phyloP scores from a whole-genome alignment of 306 rosid species.

The Prunus salicina region DNA sequence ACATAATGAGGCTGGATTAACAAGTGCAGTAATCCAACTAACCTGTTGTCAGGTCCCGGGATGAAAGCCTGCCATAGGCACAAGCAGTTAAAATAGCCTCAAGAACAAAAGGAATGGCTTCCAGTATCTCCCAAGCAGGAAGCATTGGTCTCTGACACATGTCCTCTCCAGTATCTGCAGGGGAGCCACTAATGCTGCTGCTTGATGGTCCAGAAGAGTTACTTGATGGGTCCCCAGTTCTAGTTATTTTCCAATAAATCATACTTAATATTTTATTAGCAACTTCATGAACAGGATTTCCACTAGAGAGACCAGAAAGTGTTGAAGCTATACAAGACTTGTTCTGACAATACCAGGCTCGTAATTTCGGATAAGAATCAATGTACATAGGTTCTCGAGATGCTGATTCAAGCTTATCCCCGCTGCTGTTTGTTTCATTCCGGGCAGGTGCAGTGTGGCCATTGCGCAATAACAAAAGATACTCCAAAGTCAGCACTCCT shows the following conservation, averaged over 20 bases:
- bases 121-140: conserved; percentile 79
- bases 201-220: conserved; percentile 39
- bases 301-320: conserved; percentile 56
- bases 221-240: conserved; percentile 41
- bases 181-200: conserved; percentile 43
- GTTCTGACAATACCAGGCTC: conserved; percentile 70
- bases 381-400: conserved; percentile 42
- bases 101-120: conserved; percentile 73
- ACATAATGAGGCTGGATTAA: conserved; percentile 10
- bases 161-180: conserved; percentile 50
- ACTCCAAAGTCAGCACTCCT: conserved; percentile 60
- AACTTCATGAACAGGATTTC: conserved; percentile 63
- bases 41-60: conserved; percentile 84
- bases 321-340: conserved; percentile 64
- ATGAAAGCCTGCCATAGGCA: conserved; percentile 74
- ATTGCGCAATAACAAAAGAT: conserved; percentile 65
- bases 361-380: conserved; percentile 66
- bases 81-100: conserved; percentile 77
- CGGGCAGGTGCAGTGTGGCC: conserved; percentile 29
- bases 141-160: conserved; percentile 53
- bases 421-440: conserved; percentile 38
- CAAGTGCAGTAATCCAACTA: conserved; percentile 27
- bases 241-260: conserved; percentile 64
- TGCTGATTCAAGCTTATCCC: conserved; percentile 32
- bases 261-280: conserved; percentile 61